Conservation (phyloP, 2,329 filamentous ascomycete genomes). For the Pseudohalonectria lignicola region DNA sequence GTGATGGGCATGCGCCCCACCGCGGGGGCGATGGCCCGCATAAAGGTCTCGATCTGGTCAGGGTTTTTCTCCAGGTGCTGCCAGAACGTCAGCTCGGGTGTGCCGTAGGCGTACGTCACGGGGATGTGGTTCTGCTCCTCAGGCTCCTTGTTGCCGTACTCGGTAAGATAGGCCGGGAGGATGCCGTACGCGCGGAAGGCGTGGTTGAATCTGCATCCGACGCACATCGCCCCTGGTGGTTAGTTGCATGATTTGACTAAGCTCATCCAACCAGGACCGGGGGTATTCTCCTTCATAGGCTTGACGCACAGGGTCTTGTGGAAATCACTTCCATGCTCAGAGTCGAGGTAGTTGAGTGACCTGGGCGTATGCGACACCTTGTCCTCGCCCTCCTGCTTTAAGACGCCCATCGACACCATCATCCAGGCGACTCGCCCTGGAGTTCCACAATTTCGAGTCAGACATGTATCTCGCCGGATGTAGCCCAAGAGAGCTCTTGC, state of each 20-base stretch:
- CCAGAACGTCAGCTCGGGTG: not conserved
- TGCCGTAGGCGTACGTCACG: not conserved
- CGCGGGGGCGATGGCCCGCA: constrained; percentile 2
- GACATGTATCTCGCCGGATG: no score
- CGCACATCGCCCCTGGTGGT: no score
- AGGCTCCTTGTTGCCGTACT: not conserved
- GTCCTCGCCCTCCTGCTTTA: constrained; percentile 1
- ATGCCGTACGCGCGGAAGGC: not conserved
- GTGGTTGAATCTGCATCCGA: not conserved
- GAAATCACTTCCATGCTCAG: not conserved
- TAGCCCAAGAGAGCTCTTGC: no score
- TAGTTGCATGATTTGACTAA: no score
- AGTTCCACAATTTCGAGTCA: not conserved
- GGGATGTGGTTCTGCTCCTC: not conserved
- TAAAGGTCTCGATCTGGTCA: not conserved
- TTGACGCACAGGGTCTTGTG: not conserved
- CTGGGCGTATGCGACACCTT: not conserved
- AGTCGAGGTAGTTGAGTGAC: not conserved
- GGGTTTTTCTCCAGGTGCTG: not conserved
- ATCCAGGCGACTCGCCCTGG: not conserved
- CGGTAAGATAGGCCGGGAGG: not conserved
- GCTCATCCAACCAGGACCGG: no score
- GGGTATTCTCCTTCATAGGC: no score
- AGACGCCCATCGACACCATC: not conserved
- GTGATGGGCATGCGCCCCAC: constrained; percentile 7